A percentile compares a stretch with the other conserved stretches of the same genome.
Evolutionary conservation across 495 filamentous ascomycete genomes (phyloP).

Genomic region (Xylaria cubensis): DNA sequence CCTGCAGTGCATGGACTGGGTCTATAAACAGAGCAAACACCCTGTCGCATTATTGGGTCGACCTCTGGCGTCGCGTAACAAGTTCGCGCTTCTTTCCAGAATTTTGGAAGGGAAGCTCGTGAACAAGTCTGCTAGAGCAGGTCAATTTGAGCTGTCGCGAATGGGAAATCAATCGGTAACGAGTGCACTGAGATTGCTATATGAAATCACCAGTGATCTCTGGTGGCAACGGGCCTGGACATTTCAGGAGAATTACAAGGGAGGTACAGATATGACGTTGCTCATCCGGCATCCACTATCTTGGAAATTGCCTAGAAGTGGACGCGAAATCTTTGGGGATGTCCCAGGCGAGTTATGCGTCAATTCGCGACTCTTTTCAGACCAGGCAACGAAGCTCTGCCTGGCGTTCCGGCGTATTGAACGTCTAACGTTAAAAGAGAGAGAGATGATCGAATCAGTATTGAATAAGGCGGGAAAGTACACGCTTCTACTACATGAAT

Average conservation of each 20-base stretch:
- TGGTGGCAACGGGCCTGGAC: constrained; percentile 38
- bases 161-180: background rate
- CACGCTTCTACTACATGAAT: constrained; percentile 27
- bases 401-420: background rate
- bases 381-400: constrained; percentile 34
- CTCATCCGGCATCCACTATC: constrained; percentile 27
- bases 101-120: constrained; percentile 24
- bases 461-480: constrained; percentile 31
- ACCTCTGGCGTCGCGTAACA: constrained; percentile 10
- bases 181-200: constrained; percentile 23
- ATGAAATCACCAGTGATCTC: constrained; percentile 29
- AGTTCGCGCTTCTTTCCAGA: constrained; percentile 23
- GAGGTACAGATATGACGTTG: constrained; percentile 28
- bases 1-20: constrained; percentile 33
- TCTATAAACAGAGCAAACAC: constrained; percentile 31
- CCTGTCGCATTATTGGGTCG: constrained; percentile 32
- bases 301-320: constrained; percentile 21
- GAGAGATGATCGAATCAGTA: constrained; percentile 18
- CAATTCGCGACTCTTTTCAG: constrained; percentile 21
- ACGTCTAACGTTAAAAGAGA: background rate
- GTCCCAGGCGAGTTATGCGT: constrained; percentile 34
- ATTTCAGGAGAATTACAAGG: constrained; percentile 39
- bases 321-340: constrained; percentile 9
- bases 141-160: background rate
- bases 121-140: background rate